Conservation (phyloP, 495 filamentous ascomycete species). For the Hyaloscypha bicolor region DNA sequence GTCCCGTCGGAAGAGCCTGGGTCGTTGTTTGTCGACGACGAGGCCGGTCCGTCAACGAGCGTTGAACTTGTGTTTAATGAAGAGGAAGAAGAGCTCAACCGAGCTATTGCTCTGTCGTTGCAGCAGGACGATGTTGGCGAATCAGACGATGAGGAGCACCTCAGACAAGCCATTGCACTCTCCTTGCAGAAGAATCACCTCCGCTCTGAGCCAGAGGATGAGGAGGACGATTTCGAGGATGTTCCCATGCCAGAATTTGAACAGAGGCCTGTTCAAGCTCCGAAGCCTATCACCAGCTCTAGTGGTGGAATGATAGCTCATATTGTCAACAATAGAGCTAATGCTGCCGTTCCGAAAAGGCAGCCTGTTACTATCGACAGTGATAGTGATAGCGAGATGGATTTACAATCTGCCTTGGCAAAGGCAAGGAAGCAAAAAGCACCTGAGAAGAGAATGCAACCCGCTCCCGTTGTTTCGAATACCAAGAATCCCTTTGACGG, state of each 20-base stretch:
- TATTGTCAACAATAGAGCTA: conserved; percentile 64
- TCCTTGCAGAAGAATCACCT: conserved; percentile 34
- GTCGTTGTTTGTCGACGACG: conserved; percentile 63
- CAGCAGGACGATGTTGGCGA: conserved; percentile 43
- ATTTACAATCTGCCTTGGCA: conserved; percentile 61
- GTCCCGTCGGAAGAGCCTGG: conserved; percentile 38
- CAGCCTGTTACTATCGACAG: conserved; percentile 49
- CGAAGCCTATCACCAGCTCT: conserved; percentile 52
- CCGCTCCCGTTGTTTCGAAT: conserved; percentile 37
- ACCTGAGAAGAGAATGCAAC: conserved; percentile 26
- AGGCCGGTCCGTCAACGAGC: conserved; percentile 34
- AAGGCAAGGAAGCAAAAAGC: conserved; percentile 48
- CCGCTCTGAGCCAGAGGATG: conserved; percentile 35
- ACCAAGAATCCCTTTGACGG: conserved; percentile 67
- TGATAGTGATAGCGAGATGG: conserved; percentile 65
- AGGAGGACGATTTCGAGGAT: conserved; percentile 50
- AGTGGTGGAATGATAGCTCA: conserved; percentile 62
- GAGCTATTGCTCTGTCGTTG: conserved; percentile 84
- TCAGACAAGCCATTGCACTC: conserved; percentile 34
- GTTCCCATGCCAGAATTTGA: conserved; percentile 52
- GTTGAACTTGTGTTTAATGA: conserved; percentile 46
- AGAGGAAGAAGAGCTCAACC: conserved; percentile 77
- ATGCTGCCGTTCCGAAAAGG: conserved; percentile 49
- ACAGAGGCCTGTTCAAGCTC: conserved; percentile 54
- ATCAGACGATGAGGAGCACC: conserved; percentile 39